phyloP scores from a whole-genome alignment of 208 protist species.

The Trypanosomatidae sp. region DNA sequence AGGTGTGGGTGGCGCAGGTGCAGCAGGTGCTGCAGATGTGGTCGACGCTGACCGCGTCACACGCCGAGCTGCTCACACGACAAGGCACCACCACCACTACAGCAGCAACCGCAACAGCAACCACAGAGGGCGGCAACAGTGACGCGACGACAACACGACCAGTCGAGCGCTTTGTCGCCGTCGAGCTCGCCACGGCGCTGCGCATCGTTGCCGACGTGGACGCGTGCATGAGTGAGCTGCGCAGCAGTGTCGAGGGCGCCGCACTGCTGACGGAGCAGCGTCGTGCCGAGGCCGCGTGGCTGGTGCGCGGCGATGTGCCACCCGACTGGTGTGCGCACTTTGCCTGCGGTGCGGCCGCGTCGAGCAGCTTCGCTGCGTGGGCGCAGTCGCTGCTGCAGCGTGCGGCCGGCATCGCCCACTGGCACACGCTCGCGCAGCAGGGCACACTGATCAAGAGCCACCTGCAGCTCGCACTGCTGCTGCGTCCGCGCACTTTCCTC shows the following conservation, averaged over 20 bases:
- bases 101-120: not conserved
- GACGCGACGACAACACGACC: slow-evolving; percentile 25
- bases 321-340: slow-evolving; percentile 82
- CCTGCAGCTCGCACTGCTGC: slow-evolving; percentile 77
- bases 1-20: slow-evolving; percentile 75
- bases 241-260: slow-evolving; percentile 80
- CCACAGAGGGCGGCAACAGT: no score
- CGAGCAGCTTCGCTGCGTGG: slow-evolving; percentile 61
- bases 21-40: slow-evolving; percentile 80
- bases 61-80: slow-evolving; percentile 41
- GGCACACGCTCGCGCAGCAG: slow-evolving; percentile 25
- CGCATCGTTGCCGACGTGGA: slow-evolving; percentile 70
- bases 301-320: slow-evolving; percentile 84
- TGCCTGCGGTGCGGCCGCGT: slow-evolving; percentile 59
- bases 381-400: slow-evolving; percentile 75
- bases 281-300: slow-evolving; percentile 43
- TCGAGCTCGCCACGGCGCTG: slow-evolving; percentile 71
- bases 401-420: slow-evolving; percentile 62
- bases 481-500: slow-evolving; percentile 91
- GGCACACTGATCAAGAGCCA: slow-evolving; percentile 51
- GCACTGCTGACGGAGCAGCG: slow-evolving; percentile 77
- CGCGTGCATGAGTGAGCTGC: slow-evolving; percentile 55
- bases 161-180: slow-evolving; percentile 78
- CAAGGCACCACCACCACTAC: slow-evolving; percentile 3
- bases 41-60: slow-evolving; percentile 45